Base-by-base conservation (phyloP, 2,329 filamentous ascomycete species). In the Xylariaceae sp. region DNA sequence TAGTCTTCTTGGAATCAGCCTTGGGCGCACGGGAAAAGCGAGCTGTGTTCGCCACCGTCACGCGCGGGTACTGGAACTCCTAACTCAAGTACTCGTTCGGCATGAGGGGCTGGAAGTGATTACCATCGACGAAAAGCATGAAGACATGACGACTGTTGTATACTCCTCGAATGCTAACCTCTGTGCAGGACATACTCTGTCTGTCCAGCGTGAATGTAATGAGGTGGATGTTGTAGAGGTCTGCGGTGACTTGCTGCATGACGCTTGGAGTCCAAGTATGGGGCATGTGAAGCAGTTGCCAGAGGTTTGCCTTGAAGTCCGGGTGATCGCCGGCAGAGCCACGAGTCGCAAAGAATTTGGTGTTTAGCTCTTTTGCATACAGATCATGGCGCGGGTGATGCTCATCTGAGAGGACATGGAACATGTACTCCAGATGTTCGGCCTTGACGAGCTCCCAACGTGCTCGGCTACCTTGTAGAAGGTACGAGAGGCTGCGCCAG, bases 71-170 rank as follows among this genome's bases (percentile, higher is more conserved):
- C 42, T 58, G 61, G 53, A 71, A 71, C 50, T 71, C 68, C 44
- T 55, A 67, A n/a, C 60, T 45, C 31, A 57, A 44, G 55, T 59
- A 66, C 2, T 67, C 58, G 48, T 70, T 70, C 6, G 69, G 66
- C 13, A 63, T 48, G 55, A 70, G 62, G 6, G 69, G 68, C 45
- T 64, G 62, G 54, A 62, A 71, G 48, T 71, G 68, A 38, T 50
- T 54, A 31, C 49, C 57, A 22, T 58, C 45, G 16, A 44, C 33
- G 50, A 61, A 68, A 10, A 63, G 56, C 28, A 70, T 46, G 51
- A 70, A 70, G 14, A 70, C 48, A 39, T 71, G 69, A 2, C 67
- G 62, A 28, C 50, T 59, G 51, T 71, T 71, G 55, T 67, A 69
- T 5, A 58, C 56, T 9, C 69, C 69, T 10, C 60, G 62, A 9